Evolutionary conservation across 1,139 yeast genomes (phyloP), one percentile per base, ranked within the genome.

Genomic region (Geotrichum siamense): DNA sequence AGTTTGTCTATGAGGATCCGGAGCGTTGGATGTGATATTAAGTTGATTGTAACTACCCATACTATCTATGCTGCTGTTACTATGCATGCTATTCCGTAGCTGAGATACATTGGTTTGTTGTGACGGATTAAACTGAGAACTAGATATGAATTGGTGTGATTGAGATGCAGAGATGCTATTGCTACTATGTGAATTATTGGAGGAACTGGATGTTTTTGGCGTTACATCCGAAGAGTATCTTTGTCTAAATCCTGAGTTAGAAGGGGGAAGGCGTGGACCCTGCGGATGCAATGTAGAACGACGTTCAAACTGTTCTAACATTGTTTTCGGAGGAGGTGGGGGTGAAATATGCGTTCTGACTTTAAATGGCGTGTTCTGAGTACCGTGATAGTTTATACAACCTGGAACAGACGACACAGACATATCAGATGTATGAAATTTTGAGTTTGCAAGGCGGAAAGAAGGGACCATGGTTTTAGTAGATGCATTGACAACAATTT

Each of bases 221-320:
- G 43, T n/a, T n/a, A 32, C 21, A 22, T 38, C 20, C 23, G n/a
- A 35, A 15, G 46, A 20, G 21, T 33, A 34, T n/a, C 39, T 19
- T 16, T 32, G 15, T 5, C 41, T 21, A 34, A 39, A 44, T 17
- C 44, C 43, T 5, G 41, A 35, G 16, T 39, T 44, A 13, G 41
- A 36, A 5, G 47, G 47, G 31, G 47, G 47, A 13, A 39, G 34
- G 3, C 47, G 44, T 12, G 47, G 47, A 3, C 47, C 47, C 26
- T 34, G 38, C 3, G 47, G 47, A 16, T 41, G 45, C 10, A 41
- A 5, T 3, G 39, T 27, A 5, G 32, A 33, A 6, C 39, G 39
- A 17, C 39, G 44, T 16, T 41, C 44, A 9, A 28, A 17, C 34
- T 5, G 9, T 6, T 31, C 31, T 28, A 15, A 28, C 31, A 9